A percentile compares a stretch with the other conserved stretches of the same genome.
These are phyloP conservation scores for Malassezia sp. DNA, from an alignment of 1,284 basidiomycete genomes.

Conservation along the genomic window DNA sequence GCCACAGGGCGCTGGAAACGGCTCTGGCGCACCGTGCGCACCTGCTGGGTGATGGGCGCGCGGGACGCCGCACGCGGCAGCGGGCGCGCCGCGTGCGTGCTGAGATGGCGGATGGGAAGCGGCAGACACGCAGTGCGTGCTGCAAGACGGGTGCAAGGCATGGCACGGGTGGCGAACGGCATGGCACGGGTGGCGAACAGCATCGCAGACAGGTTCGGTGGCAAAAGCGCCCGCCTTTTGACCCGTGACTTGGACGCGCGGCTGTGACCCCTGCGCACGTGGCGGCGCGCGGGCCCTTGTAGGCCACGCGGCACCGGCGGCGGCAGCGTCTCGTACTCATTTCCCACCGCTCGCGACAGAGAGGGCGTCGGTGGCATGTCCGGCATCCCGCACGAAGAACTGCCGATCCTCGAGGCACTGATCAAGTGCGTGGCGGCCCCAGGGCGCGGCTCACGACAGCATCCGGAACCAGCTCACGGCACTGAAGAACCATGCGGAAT, in stretches of 20 bases:
- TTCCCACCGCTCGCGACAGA: too few species aligned
- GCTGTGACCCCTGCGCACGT: too few species aligned
- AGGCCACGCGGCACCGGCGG: too few species aligned
- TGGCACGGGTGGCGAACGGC: too few species aligned
- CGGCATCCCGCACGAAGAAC: conserved; percentile 52
- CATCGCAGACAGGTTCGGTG: not conserved
- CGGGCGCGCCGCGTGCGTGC: not conserved
- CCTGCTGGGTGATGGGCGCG: conserved; percentile 10
- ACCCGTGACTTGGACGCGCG: too few species aligned
- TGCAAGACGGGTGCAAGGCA: too few species aligned
- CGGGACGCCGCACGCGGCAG: not conserved
- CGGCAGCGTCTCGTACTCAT: too few species aligned
- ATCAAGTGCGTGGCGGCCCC: conserved; percentile 59
- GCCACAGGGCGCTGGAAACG: conserved; percentile 13
- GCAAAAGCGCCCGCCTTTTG: not conserved
- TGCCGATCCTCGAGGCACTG: conserved; percentile 85
- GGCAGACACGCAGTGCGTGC: too few species aligned
- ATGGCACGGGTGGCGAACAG: too few species aligned
- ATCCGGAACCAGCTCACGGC: conserved; percentile 75
- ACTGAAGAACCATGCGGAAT: conserved; percentile 73
- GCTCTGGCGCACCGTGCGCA: conserved; percentile 11
- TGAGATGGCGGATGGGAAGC: too few species aligned
- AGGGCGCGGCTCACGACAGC: conserved; percentile 54
- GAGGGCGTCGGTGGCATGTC: too few species aligned
- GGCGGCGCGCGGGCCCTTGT: too few species aligned